phyloP scores from a whole-genome alignment of 176 grass and related monocot genomes.

The Eragrostis curvula region DNA sequence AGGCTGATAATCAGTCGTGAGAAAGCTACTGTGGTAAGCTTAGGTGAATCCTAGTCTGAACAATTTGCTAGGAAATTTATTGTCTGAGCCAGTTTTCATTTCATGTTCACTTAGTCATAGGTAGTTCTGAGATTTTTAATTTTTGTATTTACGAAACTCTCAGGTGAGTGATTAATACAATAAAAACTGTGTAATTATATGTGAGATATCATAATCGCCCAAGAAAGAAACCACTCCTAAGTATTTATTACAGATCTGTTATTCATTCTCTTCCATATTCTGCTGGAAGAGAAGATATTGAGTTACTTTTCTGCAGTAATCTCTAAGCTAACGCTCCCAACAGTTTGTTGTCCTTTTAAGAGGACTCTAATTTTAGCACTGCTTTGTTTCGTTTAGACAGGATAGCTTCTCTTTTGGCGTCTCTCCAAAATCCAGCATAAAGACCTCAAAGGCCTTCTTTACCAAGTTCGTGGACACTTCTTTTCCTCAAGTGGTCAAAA shows the following conservation, averaged over 20 bases:
- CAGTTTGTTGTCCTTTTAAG: neutral
- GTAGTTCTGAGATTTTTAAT: neutral
- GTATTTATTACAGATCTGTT: conserved; percentile 16
- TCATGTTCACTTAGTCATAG: neutral
- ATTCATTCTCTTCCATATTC: neutral
- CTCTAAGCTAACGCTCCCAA: neutral
- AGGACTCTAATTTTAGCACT: neutral
- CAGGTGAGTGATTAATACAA: neutral
- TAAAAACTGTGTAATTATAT: neutral
- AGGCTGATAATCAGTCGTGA: neutral
- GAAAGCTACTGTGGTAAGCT: neutral
- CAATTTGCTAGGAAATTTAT: neutral
- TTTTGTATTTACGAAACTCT: neutral
- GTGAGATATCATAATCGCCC: neutral
- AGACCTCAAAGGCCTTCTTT: neutral
- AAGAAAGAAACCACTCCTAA: neutral
- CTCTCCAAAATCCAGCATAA: conserved; percentile 5
- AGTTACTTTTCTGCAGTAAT: conserved; percentile 1
- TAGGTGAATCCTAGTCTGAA: neutral
- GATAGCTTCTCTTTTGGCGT: neutral
- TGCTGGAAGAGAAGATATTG: neutral
- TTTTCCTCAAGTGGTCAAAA: neutral
- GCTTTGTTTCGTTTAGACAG: neutral
- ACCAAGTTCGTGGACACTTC: neutral
- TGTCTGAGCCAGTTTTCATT: neutral